Conservation (phyloP, 139 green algal species). For the Auxenochlorella protothecoides region DNA sequence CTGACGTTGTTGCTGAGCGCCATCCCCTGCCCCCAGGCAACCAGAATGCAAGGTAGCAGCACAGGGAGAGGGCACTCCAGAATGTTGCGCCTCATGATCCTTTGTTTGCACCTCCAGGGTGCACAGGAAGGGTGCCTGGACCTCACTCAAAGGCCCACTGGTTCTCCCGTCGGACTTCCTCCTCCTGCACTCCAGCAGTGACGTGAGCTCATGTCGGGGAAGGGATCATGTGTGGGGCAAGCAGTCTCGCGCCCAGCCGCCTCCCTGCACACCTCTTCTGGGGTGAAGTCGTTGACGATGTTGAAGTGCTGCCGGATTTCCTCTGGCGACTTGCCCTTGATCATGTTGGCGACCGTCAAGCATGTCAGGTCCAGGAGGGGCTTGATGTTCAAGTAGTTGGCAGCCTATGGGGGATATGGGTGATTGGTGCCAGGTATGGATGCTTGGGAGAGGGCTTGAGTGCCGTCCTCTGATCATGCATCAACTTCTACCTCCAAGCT, state of each 20-base stretch:
- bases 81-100: too few species aligned
- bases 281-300: slow-evolving; percentile 97
- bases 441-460: too few species aligned
- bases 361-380: slow-evolving; percentile 92
- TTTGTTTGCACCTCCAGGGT: too few species aligned
- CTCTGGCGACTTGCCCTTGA: slow-evolving; percentile 87
- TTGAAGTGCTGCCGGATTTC: slow-evolving; percentile 96
- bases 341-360: slow-evolving; percentile 96
- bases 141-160: slow-evolving; percentile 46
- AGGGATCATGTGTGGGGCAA: not conserved
- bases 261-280: slow-evolving; percentile 40
- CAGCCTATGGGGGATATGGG: slow-evolving; percentile 45
- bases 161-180: slow-evolving; percentile 70
- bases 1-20: too few species aligned
- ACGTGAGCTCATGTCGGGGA: not conserved
- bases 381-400: slow-evolving; percentile 99
- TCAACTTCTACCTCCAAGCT: not conserved
- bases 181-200: slow-evolving; percentile 35
- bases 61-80: too few species aligned
- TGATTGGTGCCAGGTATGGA: too few species aligned
- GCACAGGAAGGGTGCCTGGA: too few species aligned
- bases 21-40: too few species aligned
- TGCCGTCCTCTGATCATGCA: too few species aligned
- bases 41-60: too few species aligned
- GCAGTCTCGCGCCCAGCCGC: not conserved